Conservation (phyloP, 192 early-diverging fungal species). For the Podila clonocystis region DNA sequence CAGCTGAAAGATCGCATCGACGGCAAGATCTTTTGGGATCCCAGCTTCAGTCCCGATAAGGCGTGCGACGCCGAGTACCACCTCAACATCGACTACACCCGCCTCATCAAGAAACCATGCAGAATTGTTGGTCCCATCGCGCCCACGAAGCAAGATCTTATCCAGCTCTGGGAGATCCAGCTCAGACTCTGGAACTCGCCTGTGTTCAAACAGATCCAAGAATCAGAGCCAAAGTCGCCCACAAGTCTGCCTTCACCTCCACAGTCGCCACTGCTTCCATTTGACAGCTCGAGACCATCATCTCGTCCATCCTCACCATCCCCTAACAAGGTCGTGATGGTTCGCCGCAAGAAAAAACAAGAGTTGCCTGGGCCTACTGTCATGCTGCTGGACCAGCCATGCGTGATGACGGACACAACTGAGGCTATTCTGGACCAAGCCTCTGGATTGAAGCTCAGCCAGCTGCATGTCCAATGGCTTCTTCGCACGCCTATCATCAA, state of each 20-base stretch:
- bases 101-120: slow-evolving; percentile 43
- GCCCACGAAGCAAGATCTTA: slow-evolving; percentile 24
- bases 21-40: slow-evolving; percentile 30
- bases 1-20: slow-evolving; percentile 28
- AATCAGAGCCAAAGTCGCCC: not conserved
- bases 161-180: slow-evolving; percentile 41
- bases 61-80: not conserved
- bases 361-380: slow-evolving; percentile 22
- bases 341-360: slow-evolving; percentile 19
- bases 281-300: not conserved
- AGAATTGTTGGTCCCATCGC: slow-evolving; percentile 13
- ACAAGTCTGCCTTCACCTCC: slow-evolving; percentile 1
- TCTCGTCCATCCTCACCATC: slow-evolving; percentile 1
- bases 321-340: slow-evolving; percentile 16
- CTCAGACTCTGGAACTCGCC: slow-evolving; percentile 27
- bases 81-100: slow-evolving; percentile 30
- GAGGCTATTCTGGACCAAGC: slow-evolving; percentile 23
- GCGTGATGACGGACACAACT: slow-evolving; percentile 10
- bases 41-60: not conserved
- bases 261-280: not conserved
- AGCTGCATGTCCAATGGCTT: slow-evolving; percentile 19
- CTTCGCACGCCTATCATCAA: slow-evolving; percentile 6
- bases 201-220: not conserved
- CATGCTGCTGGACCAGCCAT: slow-evolving; percentile 19
- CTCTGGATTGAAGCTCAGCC: slow-evolving; percentile 24